phyloP scores from a whole-genome alignment of 352 stramenopile genomes.

The Phytophthora citricola region DNA sequence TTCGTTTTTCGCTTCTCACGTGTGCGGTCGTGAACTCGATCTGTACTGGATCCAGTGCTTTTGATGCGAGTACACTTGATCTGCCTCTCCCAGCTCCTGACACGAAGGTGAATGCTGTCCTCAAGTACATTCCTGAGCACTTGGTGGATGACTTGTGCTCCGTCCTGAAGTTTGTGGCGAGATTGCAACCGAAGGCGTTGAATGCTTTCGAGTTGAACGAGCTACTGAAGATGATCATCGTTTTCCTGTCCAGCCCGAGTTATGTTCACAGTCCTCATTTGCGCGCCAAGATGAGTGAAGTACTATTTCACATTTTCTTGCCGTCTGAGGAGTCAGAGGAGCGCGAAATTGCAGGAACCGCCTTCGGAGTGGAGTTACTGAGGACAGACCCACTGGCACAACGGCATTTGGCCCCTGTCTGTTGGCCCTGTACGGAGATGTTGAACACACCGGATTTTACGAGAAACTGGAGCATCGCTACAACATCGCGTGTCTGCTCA shows the following conservation, averaged over 20 bases:
- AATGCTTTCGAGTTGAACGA: conserved; percentile 86
- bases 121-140: conserved; percentile 94
- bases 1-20: conserved; percentile 78
- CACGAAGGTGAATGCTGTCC: conserved; percentile 34
- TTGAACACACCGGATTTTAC: conserved; percentile 98
- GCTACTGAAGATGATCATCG: conserved; percentile 91
- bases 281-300: conserved; percentile 96
- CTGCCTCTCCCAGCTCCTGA: conserved; percentile 52
- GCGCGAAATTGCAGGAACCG: conserved; percentile 64
- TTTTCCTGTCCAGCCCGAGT: conserved; percentile 90
- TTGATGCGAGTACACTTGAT: conserved; percentile 24
- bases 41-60: conserved; percentile 40
- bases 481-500: conserved; percentile 97
- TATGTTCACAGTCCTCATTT: conserved; percentile 93
- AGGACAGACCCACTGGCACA: conserved; percentile 74
- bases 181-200: conserved; percentile 87
- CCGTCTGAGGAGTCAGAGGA: conserved; percentile 86
- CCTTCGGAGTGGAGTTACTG: conserved; percentile 66
- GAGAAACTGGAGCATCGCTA: conserved; percentile 97
- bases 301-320: conserved; percentile 97
- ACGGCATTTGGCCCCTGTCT: conserved; percentile 93
- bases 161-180: conserved; percentile 92
- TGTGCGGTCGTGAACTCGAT: conserved; percentile 64
- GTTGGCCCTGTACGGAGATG: conserved; percentile 97
- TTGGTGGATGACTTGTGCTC: conserved; percentile 95